These are phyloP conservation scores for Torulaspora pretoriensis DNA, from an alignment of 1,139 yeast genomes.

Conservation along the genomic window DNA sequence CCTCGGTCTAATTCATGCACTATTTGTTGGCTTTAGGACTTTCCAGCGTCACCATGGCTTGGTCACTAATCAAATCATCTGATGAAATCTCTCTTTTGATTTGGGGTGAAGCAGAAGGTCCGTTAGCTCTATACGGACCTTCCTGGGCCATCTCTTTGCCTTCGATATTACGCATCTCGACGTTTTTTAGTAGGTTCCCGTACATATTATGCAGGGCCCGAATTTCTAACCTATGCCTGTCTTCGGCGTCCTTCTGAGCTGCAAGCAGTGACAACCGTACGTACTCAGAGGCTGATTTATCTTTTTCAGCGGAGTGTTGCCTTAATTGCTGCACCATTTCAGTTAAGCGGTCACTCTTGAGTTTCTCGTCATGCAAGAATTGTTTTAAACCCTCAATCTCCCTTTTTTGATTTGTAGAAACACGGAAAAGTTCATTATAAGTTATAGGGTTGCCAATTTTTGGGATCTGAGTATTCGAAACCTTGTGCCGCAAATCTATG, in stretches of 20 bases:
- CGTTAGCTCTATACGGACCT: neutral
- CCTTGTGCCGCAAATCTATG: neutral
- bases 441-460: neutral
- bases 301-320: neutral
- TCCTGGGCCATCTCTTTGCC: neutral
- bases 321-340: slow-evolving; percentile 3
- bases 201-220: slow-evolving; percentile 5
- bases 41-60: neutral
- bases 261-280: neutral
- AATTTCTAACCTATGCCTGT: neutral
- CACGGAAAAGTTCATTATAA: slow-evolving; percentile 1
- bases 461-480: neutral
- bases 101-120: neutral
- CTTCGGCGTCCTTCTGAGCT: neutral
- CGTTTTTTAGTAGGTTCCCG: slow-evolving; percentile 2
- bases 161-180: neutral
- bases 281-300: neutral
- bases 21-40: neutral
- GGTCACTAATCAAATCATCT: neutral
- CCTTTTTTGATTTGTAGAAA: slow-evolving; percentile 6
- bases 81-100: neutral
- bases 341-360: slow-evolving; percentile 6
- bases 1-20: neutral
- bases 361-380: slow-evolving; percentile 10
- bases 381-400: slow-evolving; percentile 5